A percentile compares a stretch with the other conserved stretches of the same genome.
Conservation (phyloP, 108 stramenopile species). For the Stephanodiscus minutulus region DNA sequence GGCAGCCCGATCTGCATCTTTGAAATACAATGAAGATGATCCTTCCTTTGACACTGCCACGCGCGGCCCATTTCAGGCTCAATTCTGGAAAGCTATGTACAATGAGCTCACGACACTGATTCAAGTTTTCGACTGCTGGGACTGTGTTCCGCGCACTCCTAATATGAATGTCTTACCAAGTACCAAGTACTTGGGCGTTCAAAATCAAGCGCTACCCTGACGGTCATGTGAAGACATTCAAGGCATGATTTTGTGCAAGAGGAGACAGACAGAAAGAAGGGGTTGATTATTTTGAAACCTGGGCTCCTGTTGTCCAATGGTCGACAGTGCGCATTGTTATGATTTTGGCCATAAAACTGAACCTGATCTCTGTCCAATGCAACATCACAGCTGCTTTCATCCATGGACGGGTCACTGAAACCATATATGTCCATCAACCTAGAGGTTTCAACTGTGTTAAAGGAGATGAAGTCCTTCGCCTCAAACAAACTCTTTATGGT, state of each 20-base stretch:
- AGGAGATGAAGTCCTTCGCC: conserved; percentile 11
- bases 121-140: conserved; percentile 24
- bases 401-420: conserved; percentile 37
- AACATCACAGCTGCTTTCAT: conserved; percentile 60
- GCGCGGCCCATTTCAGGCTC: conserved; percentile 32
- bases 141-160: conserved; percentile 11
- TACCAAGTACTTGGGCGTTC: conserved; percentile 52
- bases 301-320: conserved; percentile 58
- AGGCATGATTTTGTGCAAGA: conserved; percentile 51
- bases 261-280: conserved; percentile 41
- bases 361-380: background rate
- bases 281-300: conserved; percentile 42
- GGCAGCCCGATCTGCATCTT: conserved; percentile 27
- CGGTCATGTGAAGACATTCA: conserved; percentile 50
- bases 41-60: conserved; percentile 39
- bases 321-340: conserved; percentile 37
- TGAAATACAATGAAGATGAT: conserved; percentile 41
- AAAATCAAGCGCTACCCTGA: conserved; percentile 52
- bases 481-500: conserved; percentile 49
- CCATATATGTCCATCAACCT: conserved; percentile 49
- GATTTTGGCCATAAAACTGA: conserved; percentile 10
- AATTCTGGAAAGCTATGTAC: conserved; percentile 32
- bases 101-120: conserved; percentile 34
- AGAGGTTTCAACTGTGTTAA: conserved; percentile 21
- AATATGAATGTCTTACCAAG: conserved; percentile 37